A percentile compares a stretch with the other conserved stretches of the same genome.
Evolutionary conservation across 306 rosid genomes (phyloP).

Genomic region (Trichosanthes cucumerina): DNA sequence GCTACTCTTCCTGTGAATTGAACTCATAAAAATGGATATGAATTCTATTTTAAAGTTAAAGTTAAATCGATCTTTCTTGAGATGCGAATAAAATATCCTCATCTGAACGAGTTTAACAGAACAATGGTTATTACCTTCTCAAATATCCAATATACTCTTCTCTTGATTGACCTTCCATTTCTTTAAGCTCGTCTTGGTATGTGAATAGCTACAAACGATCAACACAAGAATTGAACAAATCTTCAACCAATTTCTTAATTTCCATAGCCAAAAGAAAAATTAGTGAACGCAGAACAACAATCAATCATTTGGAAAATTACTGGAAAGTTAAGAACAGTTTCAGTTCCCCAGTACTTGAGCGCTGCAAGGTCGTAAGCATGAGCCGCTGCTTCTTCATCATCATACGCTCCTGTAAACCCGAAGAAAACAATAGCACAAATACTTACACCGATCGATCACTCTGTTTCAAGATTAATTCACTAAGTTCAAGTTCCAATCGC

Average conservation of each 20-base stretch:
- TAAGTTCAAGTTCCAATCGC: background rate
- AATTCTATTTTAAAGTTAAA: background rate
- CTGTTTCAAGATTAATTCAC: background rate
- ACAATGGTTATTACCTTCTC: slow-evolving; percentile 43
- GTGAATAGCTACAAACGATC: slow-evolving; percentile 32
- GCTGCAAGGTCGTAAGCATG: slow-evolving; percentile 99
- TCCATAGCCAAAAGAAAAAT: background rate
- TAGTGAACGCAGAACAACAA: background rate
- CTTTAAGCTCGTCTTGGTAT: slow-evolving; percentile 58
- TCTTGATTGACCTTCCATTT: slow-evolving; percentile 72
- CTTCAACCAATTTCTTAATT: background rate
- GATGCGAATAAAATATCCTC: background rate
- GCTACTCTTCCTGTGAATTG: slow-evolving; percentile 66
- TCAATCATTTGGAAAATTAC: slow-evolving; percentile 21
- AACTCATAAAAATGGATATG: background rate
- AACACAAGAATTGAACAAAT: background rate
- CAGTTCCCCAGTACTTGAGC: slow-evolving; percentile 96
- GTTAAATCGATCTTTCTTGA: background rate
- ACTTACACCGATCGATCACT: background rate
- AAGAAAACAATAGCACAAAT: slow-evolving; percentile 11
- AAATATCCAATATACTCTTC: slow-evolving; percentile 91
- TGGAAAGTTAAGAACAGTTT: slow-evolving; percentile 73
- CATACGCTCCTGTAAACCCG: slow-evolving; percentile 61
- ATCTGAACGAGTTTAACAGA: background rate
- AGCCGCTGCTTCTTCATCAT: slow-evolving; percentile 90